Evolutionary conservation across 2,329 filamentous ascomycete genomes (phyloP).

Genomic region (Alternaria angustiovoidea): DNA sequence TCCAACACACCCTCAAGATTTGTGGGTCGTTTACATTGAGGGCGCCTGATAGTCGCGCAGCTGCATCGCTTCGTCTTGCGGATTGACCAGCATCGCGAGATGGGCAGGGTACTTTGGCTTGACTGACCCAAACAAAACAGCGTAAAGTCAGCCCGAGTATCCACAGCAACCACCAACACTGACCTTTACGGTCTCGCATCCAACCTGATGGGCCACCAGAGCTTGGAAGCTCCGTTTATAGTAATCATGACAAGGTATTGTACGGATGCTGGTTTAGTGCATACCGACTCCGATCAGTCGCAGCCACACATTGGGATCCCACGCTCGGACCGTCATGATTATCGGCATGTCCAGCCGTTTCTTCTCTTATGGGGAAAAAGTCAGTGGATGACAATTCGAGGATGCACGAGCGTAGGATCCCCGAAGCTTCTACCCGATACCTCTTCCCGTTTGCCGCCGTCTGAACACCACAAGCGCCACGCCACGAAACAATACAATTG

Average conservation of each 20-base stretch:
- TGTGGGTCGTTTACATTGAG: background rate
- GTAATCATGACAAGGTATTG: background rate
- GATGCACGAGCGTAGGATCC: background rate
- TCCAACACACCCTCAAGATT: background rate
- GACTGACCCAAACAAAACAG: conserved; percentile 3
- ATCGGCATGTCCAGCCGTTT: conserved; percentile 6
- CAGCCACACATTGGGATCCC: conserved; percentile 1
- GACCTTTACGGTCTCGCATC: background rate
- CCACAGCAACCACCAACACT: conserved; percentile 1
- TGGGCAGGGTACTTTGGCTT: background rate
- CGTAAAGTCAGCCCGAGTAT: background rate
- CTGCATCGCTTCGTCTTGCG: background rate
- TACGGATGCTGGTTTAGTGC: background rate
- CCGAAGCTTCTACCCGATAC: conserved; percentile 6
- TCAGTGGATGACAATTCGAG: conserved; percentile 4
- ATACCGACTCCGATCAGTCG: conserved; percentile 1
- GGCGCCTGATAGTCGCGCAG: conserved; percentile 1
- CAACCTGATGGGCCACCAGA: background rate
- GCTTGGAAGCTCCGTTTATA: conserved; percentile 2
- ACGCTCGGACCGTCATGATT: background rate
- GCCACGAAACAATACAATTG: conserved; percentile 6
- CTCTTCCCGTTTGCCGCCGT: conserved; percentile 13
- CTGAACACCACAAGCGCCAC: conserved; percentile 11
- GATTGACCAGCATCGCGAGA: conserved; percentile 7
- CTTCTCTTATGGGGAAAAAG: background rate